Evolutionary conservation across 495 filamentous ascomycete species (phyloP).

Genomic region (Neurospora sp.): DNA sequence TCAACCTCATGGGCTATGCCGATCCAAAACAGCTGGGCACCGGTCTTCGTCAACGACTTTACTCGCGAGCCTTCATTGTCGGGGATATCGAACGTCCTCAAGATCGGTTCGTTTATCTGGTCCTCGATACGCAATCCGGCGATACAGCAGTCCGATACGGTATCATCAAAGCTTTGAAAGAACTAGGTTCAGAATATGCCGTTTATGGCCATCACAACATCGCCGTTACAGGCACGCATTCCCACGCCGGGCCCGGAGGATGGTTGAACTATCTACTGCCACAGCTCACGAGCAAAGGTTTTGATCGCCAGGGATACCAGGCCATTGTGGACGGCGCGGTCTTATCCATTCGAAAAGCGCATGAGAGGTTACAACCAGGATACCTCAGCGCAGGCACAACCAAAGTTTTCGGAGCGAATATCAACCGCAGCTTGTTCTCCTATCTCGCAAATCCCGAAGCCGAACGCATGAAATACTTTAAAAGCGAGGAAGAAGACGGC

Average conservation of each 20-base stretch:
- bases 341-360: conserved; percentile 70
- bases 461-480: conserved; percentile 64
- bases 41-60: conserved; percentile 80
- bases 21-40: conserved; percentile 75
- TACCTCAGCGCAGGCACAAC: conserved; percentile 62
- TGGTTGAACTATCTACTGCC: conserved; percentile 96
- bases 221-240: conserved; percentile 88
- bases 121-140: conserved; percentile 79
- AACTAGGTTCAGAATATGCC: conserved; percentile 56
- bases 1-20: conserved; percentile 91
- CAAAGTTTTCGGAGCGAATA: conserved; percentile 71
- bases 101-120: conserved; percentile 78
- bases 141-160: conserved; percentile 87
- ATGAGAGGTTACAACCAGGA: conserved; percentile 62
- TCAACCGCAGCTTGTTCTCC: conserved; percentile 82
- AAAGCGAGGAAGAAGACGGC: conserved; percentile 43
- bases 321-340: conserved; percentile 85
- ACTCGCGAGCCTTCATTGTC: conserved; percentile 86
- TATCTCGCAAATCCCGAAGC: conserved; percentile 81
- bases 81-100: conserved; percentile 53
- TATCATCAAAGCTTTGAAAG: conserved; percentile 60
- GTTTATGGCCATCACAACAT: conserved; percentile 77
- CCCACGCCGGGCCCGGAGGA: conserved; percentile 82
- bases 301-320: conserved; percentile 78
- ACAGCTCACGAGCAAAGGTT: conserved; percentile 84